Evolutionary conservation across 106 monocot genomes (phyloP), one percentile per base, ranked within the genome.

Genomic region (Dendrobium huoshanense): DNA sequence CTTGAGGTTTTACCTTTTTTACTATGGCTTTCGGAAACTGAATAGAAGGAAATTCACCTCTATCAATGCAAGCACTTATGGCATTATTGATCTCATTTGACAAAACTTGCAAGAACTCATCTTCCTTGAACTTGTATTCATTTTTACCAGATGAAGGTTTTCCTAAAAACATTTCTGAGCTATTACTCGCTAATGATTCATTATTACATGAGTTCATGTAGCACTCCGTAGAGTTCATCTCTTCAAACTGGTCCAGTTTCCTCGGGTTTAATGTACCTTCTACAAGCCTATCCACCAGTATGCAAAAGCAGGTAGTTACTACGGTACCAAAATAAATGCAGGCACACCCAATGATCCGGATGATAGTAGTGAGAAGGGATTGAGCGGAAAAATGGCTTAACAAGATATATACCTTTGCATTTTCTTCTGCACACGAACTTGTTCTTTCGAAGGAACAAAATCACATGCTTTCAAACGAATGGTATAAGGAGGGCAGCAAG

Each of bases 401-500:
- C 24, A 83, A 64, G 1, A 80, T 19, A 77, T 3, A 49, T 88
- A 94, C 97, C 97, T 98, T 85, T 94, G 84, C 89, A 98, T 91
- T 86, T 86, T 92, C 67, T 89, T 94, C 25, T 85, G 72, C 45
- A 98, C 89, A 81, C 97, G 97, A 54, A n/a, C 41, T 86, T 94
- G 97, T 67, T 94, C 97, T 80, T 92, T 98, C 7, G 91, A 94
- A 19, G 85, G 89, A 67, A 75, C 77, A 87, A 98, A 98, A 24
- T 92, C 82, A 81, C 40, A 64, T 75, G 84, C 94, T 82, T 92
- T 94, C 84, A 98, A 85, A 55, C 97, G 94, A 75, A 98, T 98
- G n/a, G 97, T 95, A 84, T 95, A 95, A 77, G 90, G 86, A 56
- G 95, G 95, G 58, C 95, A 95, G 78, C 95, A 95, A 75, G 97